phyloP scores from a whole-genome alignment of 2,329 filamentous ascomycete genomes.

The Didymella exigua region DNA sequence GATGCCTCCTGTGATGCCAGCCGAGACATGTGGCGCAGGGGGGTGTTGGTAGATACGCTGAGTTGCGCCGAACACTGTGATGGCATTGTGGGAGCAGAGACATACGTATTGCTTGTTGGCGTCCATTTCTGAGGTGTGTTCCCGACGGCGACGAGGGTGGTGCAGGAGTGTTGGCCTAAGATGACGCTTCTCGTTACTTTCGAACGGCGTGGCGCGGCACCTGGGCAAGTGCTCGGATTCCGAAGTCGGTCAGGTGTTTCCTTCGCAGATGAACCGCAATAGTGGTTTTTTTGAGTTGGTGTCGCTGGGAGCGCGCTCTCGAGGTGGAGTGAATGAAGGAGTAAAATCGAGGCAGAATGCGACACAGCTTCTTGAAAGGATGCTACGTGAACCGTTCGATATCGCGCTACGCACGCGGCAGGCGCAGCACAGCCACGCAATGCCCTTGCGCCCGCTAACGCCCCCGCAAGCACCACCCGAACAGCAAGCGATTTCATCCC shows the following conservation, averaged over 20 bases:
- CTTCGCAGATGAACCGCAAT: neutral
- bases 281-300: neutral
- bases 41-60: neutral
- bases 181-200: neutral
- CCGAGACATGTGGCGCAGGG: conserved; percentile 13
- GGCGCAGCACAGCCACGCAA: neutral
- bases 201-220: conserved; percentile 24
- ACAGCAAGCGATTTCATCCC: neutral
- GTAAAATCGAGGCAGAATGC: neutral
- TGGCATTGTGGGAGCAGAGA: neutral
- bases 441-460: neutral
- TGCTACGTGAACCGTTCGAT: conserved; percentile 9
- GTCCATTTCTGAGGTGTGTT: conserved; percentile 9
- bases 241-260: conserved; percentile 1
- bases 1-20: conserved; percentile 3
- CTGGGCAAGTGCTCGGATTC: conserved; percentile 25
- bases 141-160: conserved; percentile 1
- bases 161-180: conserved; percentile 15
- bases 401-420: neutral
- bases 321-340: neutral
- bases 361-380: conserved; percentile 1
- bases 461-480: neutral
- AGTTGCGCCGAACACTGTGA: neutral
- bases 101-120: conserved; percentile 37
- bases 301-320: neutral